phyloP scores from a whole-genome alignment of 495 filamentous ascomycete genomes.

The Talaromyces adpressus region DNA sequence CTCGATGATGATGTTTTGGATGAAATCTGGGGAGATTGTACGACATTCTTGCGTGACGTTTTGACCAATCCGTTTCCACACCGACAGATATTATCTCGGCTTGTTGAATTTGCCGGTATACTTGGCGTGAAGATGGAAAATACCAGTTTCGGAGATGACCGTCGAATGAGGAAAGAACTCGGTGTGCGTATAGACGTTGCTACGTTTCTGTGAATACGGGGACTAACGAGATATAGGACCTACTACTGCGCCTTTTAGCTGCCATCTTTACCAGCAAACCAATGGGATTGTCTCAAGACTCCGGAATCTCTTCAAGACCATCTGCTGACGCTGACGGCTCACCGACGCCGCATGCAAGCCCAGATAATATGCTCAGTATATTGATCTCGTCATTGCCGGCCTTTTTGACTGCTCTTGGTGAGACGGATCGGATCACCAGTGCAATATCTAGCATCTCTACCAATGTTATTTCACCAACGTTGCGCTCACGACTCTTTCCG shows the following conservation, averaged over 20 bases:
- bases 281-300: conserved; percentile 47
- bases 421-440: conserved; percentile 72
- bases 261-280: conserved; percentile 89
- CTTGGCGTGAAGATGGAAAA: conserved; percentile 93
- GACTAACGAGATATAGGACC: conserved; percentile 51
- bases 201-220: conserved; percentile 1
- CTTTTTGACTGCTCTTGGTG: conserved; percentile 77
- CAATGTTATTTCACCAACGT: conserved; percentile 72
- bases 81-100: conserved; percentile 76
- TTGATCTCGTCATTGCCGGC: conserved; percentile 72
- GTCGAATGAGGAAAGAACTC: conserved; percentile 86
- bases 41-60: conserved; percentile 82
- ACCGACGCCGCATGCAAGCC: conserved; percentile 32
- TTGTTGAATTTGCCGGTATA: conserved; percentile 84
- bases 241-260: conserved; percentile 78
- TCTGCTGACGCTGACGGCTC: conserved; percentile 39
- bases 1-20: conserved; percentile 98
- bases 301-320: conserved; percentile 28
- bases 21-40: conserved; percentile 96
- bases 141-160: conserved; percentile 94
- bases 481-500: conserved; percentile 82
- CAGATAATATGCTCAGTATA: conserved; percentile 77
- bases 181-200: conserved; percentile 51
- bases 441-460: conserved; percentile 75
- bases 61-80: conserved; percentile 93